phyloP scores from a whole-genome alignment of 345 rosid species.

The Rhodamnia rubescens region DNA sequence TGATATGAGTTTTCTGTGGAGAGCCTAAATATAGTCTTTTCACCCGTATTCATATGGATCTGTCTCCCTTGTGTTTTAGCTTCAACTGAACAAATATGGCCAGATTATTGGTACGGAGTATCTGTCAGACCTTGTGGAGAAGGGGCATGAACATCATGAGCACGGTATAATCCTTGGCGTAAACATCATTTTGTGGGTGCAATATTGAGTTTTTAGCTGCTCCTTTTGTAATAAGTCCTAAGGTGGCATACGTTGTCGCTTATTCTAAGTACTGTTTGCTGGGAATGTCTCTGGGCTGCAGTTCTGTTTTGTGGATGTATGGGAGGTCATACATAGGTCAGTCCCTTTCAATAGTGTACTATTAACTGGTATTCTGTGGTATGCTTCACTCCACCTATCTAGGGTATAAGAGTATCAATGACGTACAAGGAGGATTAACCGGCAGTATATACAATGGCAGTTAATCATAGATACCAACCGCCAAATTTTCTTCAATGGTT shows the following conservation, averaged over 20 bases:
- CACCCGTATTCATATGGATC: not conserved
- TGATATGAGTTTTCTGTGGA: not conserved
- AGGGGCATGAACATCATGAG: conserved; percentile 54
- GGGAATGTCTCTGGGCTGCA: not conserved
- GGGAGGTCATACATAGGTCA: not conserved
- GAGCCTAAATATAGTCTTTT: not conserved
- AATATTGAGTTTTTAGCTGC: not conserved
- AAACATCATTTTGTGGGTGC: not conserved
- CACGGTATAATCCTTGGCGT: conserved; percentile 45
- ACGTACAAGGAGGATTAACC: not conserved
- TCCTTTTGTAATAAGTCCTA: not conserved
- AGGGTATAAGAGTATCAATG: not conserved
- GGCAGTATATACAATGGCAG: not conserved
- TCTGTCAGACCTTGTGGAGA: conserved; percentile 89
- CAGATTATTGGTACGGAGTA: conserved; percentile 90
- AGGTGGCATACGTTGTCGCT: not conserved
- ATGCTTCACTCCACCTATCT: not conserved
- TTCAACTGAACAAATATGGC: conserved; percentile 74
- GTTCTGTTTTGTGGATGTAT: not conserved
- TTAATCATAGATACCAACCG: not conserved
- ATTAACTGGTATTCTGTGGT: not conserved
- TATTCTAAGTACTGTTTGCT: not conserved
- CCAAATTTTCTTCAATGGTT: not conserved
- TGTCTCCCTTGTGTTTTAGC: conserved; percentile 37
- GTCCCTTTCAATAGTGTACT: not conserved